A percentile compares a stretch with the other conserved stretches of the same genome.
phyloP scores from a whole-genome alignment of 306 rosid species.

The Prunus kanzakura region DNA sequence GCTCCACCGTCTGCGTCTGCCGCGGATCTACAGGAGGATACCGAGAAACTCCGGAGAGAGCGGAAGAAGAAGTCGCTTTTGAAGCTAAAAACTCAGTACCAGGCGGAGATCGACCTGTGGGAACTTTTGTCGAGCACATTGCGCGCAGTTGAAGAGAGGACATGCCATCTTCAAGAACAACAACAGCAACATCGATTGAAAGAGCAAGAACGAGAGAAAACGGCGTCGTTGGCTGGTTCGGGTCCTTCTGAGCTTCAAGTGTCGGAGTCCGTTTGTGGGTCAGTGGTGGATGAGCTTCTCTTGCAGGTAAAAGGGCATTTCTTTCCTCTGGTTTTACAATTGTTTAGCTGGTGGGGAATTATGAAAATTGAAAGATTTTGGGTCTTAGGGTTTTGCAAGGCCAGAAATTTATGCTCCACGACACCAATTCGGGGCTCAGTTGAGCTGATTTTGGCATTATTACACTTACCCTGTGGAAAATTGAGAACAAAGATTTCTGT shows the following conservation, averaged over 20 bases:
- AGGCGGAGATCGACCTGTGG: constrained; percentile 62
- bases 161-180: constrained; percentile 21
- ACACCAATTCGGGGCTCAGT: not conserved
- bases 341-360: constrained; percentile 1
- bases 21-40: constrained; percentile 25
- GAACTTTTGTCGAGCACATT: constrained; percentile 50
- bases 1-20: not conserved
- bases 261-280: constrained; percentile 32
- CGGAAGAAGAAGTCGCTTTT: constrained; percentile 51
- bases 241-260: constrained; percentile 4
- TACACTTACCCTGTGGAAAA: not conserved
- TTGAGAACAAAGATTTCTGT: not conserved
- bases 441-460: constrained; percentile 1
- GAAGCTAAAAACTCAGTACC: constrained; percentile 51
- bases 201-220: constrained; percentile 21
- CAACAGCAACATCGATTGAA: not conserved
- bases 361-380: not conserved
- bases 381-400: constrained; percentile 14
- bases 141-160: constrained; percentile 41
- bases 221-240: constrained; percentile 26
- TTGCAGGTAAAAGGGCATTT: constrained; percentile 43
- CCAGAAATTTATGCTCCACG: not conserved
- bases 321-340: not conserved
- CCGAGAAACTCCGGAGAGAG: constrained; percentile 35
- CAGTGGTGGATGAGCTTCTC: constrained; percentile 47